Base-by-base conservation (phyloP, 139 green algal genomes). In the Chlorella sp. region DNA sequence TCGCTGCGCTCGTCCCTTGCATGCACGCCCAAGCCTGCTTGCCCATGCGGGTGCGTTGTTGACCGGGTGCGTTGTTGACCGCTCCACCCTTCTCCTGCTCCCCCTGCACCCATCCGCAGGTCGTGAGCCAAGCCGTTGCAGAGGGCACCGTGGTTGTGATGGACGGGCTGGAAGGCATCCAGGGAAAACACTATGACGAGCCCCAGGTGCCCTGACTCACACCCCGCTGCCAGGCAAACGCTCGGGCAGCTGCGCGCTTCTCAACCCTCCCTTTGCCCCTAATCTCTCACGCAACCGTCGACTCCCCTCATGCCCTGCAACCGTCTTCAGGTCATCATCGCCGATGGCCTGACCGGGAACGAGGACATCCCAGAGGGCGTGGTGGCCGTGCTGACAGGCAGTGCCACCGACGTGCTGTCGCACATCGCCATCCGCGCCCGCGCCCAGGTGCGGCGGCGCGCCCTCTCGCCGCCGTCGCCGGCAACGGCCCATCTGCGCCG, bases 401-500 rank as follows among this genome's bases (percentile, higher is more conserved):
- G 67, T 53, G 65, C 77, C 9, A 92, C 90, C 0, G 94, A 98
- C 75, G 84, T 97, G 31, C 86, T 98, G 50, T 89, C 73, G 12
- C 94, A 98, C 85, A 86, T 97, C 17, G 92, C 94, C 50, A 97
- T 98, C 81, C 82, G 94, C 12, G 94, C 94, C 27, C 80, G 94
- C 21, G 80, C 73, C 23, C 87, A 93, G 53, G 56, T 63, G 46
- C 14, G 46, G 46, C 17, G 46, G n/a, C n/a, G 46, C 46, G 17
- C 46, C 17, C 17, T 55, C 17, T 17, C 46, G 17, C 46, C 17
- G 46, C 46, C 17, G 46, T 14, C 46, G 14, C 46, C 14, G 14
- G 46, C 46, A 55, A 27, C 46, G 14, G 17, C 46, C 14, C 46
- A 14, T 17, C 46, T 55, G 14, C 14, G 14, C 17, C 46, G 46